Evolutionary conservation across 2,329 filamentous ascomycete species (phyloP).

Genomic region (Penicillium sp.): DNA sequence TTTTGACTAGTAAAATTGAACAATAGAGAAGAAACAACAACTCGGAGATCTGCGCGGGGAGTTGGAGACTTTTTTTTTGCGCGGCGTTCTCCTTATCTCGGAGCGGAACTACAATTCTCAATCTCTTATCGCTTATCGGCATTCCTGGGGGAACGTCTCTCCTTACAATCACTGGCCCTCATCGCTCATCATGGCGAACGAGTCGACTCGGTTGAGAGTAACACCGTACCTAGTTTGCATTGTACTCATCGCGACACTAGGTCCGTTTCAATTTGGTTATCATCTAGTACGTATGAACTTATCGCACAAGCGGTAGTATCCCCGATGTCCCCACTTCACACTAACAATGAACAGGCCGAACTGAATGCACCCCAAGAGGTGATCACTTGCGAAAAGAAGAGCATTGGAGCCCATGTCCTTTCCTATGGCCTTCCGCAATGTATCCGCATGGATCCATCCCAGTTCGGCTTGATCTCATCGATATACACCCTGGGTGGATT

Average conservation of each 20-base stretch:
- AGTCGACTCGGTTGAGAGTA: constrained; percentile 40
- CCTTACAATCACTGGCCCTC: not conserved
- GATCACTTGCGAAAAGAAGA: constrained; percentile 75
- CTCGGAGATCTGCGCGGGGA: constrained; percentile 4
- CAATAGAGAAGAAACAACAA: not conserved
- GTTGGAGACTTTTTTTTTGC: constrained; percentile 20
- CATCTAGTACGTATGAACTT: constrained; percentile 67
- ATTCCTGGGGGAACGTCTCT: not conserved
- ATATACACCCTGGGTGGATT: constrained; percentile 90
- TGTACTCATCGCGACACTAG: constrained; percentile 74
- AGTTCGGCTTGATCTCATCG: constrained; percentile 84
- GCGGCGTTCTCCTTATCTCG: constrained; percentile 20
- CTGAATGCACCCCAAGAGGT: constrained; percentile 94
- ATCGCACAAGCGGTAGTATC: not conserved
- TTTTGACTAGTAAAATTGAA: constrained; percentile 22
- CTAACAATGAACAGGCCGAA: constrained; percentile 64
- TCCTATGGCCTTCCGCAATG: constrained; percentile 61
- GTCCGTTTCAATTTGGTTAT: constrained; percentile 91
- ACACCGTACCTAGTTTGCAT: constrained; percentile 78
- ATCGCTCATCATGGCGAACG: constrained; percentile 22
- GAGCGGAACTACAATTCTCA: constrained; percentile 28
- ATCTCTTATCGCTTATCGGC: constrained; percentile 24
- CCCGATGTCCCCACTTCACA: not conserved
- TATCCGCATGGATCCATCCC: constrained; percentile 79
- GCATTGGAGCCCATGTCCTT: constrained; percentile 36